Percentiles rank a stretch among this genome's conserved stretches.
phyloP scores from a whole-genome alignment of 1,139 yeast genomes.

The Pneumocystis murina region DNA sequence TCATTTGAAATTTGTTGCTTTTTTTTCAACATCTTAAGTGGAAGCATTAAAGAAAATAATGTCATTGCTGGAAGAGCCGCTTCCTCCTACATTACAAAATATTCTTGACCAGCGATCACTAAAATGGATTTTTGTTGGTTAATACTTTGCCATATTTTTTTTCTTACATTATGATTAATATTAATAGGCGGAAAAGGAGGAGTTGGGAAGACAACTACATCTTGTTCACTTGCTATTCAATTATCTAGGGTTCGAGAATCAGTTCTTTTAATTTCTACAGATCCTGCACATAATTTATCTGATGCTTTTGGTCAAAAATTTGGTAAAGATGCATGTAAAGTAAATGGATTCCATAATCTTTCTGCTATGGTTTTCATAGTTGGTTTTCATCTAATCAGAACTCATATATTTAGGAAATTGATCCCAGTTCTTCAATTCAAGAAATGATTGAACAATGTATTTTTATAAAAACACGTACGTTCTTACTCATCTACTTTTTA shows the following conservation, averaged over 20 bases:
- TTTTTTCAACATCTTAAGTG: neutral
- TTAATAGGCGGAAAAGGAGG: slow-evolving; percentile 87
- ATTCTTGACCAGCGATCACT: slow-evolving; percentile 36
- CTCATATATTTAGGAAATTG: slow-evolving; percentile 44
- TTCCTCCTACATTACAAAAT: slow-evolving; percentile 29
- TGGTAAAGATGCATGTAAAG: slow-evolving; percentile 88
- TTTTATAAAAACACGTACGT: slow-evolving; percentile 11
- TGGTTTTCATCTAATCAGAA: neutral
- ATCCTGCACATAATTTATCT: slow-evolving; percentile 92
- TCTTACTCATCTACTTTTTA: slow-evolving; percentile 18
- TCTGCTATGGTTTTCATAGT: slow-evolving; percentile 56
- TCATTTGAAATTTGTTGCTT: neutral
- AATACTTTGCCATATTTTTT: neutral
- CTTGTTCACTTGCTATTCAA: slow-evolving; percentile 89
- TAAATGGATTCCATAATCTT: slow-evolving; percentile 72
- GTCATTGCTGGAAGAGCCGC: slow-evolving; percentile 10
- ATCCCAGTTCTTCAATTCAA: slow-evolving; percentile 84
- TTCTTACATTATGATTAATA: neutral
- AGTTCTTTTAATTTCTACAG: slow-evolving; percentile 83
- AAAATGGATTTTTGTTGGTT: slow-evolving; percentile 76
- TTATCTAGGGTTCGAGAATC: slow-evolving; percentile 65
- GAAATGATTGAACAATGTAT: slow-evolving; percentile 64
- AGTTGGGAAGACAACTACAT: slow-evolving; percentile 95
- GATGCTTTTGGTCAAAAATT: slow-evolving; percentile 98
- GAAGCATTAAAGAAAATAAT: neutral